Base-by-base conservation (phyloP, 148 eudicot species). In the Arctostaphylos glauca region DNA sequence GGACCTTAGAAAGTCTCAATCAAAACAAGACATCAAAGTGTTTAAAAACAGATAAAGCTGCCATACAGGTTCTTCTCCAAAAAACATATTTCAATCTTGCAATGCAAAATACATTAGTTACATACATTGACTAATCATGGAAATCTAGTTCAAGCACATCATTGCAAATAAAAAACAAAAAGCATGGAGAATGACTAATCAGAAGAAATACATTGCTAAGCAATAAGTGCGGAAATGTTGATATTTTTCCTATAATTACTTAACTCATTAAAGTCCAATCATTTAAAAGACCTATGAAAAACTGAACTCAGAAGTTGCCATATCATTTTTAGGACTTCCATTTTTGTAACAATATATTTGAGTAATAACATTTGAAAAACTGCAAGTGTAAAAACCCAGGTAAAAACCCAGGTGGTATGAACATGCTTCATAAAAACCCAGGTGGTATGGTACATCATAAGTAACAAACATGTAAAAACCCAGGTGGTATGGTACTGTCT, bases 401-500 rank as follows among this genome's bases (percentile, higher is more conserved):
- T n/a, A n/a, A n/a, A n/a, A n/a, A n/a, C n/a, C n/a, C n/a, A n/a
- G n/a, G n/a, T n/a, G n/a, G n/a, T n/a, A 84, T 84, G 56, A 44
- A 41, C 72, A 19, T n/a, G n/a, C n/a, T n/a, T n/a, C n/a, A n/a
- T n/a, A n/a, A n/a, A n/a, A n/a, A n/a, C n/a, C n/a, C n/a, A n/a
- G n/a, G n/a, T n/a, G n/a, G n/a, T n/a, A n/a, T n/a, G 77, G 55
- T 43, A 31, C 81, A 72, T 7, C 48, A 53, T 67, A 44, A 53
- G 76, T 50, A 66, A 54, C 68, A 71, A 53, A 54, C 81, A 71
- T 19, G 56, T 18, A 81, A 86, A 79, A 83, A 73, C 86, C 79
- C 62, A 58, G 89, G 83, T 75, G 89, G 83, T 75, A 76, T 85
- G 78, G 38, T 81, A 74, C 74, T 62, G 85, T 75, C 85, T 68